Evolutionary conservation across 2,329 filamentous ascomycete species (phyloP).

Genomic region (Lachnellula suecica): DNA sequence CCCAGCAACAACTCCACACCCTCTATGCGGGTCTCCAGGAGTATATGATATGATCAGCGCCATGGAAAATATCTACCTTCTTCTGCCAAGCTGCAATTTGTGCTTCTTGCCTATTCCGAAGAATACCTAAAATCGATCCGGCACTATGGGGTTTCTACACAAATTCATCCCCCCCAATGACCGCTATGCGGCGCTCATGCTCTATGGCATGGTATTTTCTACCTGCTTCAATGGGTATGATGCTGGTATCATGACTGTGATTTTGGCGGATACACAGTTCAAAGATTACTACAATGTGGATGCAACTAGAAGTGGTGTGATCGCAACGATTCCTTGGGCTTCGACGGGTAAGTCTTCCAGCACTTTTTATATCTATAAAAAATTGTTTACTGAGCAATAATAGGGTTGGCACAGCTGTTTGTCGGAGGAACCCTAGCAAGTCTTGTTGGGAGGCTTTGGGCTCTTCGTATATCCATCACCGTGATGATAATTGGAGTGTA

Average conservation of each 20-base stretch:
- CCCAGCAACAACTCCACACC: not conserved
- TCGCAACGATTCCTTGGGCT: slow-evolving; percentile 43
- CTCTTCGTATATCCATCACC: slow-evolving; percentile 34
- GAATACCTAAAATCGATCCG: not conserved
- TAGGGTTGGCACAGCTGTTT: slow-evolving; percentile 38
- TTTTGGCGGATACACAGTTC: slow-evolving; percentile 42
- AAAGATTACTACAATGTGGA: slow-evolving; percentile 39
- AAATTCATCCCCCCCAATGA: slow-evolving; percentile 39
- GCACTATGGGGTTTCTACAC: slow-evolving; percentile 33
- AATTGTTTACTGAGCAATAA: not conserved
- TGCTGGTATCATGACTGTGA: slow-evolving; percentile 43
- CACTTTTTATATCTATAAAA: no score
- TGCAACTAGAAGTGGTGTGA: slow-evolving; percentile 35
- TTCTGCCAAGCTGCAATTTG: not conserved
- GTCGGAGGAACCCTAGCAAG: slow-evolving; percentile 39
- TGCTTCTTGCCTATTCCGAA: not conserved
- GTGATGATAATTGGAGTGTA: slow-evolving; percentile 40
- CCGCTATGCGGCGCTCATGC: slow-evolving; percentile 34
- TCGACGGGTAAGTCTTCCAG: slow-evolving; percentile 36
- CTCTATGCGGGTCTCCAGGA: slow-evolving; percentile 2
- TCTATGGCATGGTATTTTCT: slow-evolving; percentile 39
- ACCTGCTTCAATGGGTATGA: slow-evolving; percentile 44
- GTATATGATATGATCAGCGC: slow-evolving; percentile 16
- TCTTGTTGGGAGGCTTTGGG: slow-evolving; percentile 36
- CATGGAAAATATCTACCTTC: slow-evolving; percentile 6